A percentile compares a stretch with the other conserved stretches of the same genome.
Evolutionary conservation across 495 filamentous ascomycete species (phyloP).

Genomic region (Talaromyces stipitatus): DNA sequence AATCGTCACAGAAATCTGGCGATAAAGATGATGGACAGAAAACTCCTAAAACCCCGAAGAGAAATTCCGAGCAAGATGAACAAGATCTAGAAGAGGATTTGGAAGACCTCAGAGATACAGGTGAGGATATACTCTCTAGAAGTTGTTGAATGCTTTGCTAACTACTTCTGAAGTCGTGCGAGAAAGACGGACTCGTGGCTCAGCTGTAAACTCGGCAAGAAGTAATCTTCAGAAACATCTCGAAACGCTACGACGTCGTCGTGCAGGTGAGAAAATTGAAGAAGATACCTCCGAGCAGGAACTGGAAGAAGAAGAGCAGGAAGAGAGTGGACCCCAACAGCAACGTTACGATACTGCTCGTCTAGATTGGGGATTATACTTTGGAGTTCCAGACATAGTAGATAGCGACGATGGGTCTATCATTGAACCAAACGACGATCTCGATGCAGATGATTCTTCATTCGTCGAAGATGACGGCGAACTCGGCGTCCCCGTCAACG

Average conservation of each 20-base stretch:
- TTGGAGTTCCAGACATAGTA: constrained; percentile 7
- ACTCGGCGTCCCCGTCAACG: constrained; percentile 55
- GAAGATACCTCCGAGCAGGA: constrained; percentile 25
- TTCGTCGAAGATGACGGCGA: constrained; percentile 61
- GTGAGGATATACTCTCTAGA: constrained; percentile 11
- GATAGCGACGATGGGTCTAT: constrained; percentile 30
- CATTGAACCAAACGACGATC: constrained; percentile 28
- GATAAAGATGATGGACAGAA: background rate
- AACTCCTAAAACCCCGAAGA: background rate
- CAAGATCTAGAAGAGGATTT: constrained; percentile 39
- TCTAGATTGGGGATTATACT: background rate
- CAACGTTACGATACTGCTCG: constrained; percentile 3
- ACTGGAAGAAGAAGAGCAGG: constrained; percentile 8
- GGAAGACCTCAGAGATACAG: constrained; percentile 37
- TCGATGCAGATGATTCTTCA: constrained; percentile 59
- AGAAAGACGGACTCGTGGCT: constrained; percentile 34
- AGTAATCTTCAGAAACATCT: constrained; percentile 37
- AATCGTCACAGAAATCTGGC: constrained; percentile 2
- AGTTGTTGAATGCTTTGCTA: background rate
- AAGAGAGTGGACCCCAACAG: constrained; percentile 1
- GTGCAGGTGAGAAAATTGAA: constrained; percentile 47
- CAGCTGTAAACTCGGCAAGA: constrained; percentile 30
- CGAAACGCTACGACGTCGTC: constrained; percentile 47
- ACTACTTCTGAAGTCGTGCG: constrained; percentile 24
- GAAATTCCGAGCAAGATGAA: constrained; percentile 16